These are phyloP conservation scores for Lenzites betulinus DNA, from an alignment of 768 basidiomycete genomes.

Conservation along the genomic window DNA sequence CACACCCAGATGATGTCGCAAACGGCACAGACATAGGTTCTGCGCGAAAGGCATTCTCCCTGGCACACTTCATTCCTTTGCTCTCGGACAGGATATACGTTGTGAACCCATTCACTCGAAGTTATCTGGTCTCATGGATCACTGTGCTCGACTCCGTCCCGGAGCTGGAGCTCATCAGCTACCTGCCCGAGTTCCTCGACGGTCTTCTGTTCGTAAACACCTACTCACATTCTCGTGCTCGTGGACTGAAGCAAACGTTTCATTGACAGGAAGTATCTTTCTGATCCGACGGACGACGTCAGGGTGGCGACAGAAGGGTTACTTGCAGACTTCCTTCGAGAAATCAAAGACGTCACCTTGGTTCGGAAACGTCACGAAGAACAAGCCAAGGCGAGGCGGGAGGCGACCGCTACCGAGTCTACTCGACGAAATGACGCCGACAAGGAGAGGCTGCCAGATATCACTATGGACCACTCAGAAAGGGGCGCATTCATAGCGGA, in stretches of 20 bases:
- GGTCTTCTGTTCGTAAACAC: slow-evolving; percentile 72
- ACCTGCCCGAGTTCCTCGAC: slow-evolving; percentile 93
- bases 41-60: slow-evolving; percentile 82
- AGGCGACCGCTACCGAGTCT: slow-evolving; percentile 43
- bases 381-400: slow-evolving; percentile 44
- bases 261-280: slow-evolving; percentile 79
- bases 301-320: slow-evolving; percentile 88
- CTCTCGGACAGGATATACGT: slow-evolving; percentile 93
- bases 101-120: slow-evolving; percentile 92
- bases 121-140: slow-evolving; percentile 97
- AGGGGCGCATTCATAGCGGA: slow-evolving; percentile 56
- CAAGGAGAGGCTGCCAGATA: slow-evolving; percentile 59
- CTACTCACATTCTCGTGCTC: slow-evolving; percentile 3
- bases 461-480: slow-evolving; percentile 58
- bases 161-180: slow-evolving; percentile 92
- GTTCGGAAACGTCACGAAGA: slow-evolving; percentile 71
- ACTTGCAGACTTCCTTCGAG: slow-evolving; percentile 85
- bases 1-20: slow-evolving; percentile 54
- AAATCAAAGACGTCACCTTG: slow-evolving; percentile 83
- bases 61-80: slow-evolving; percentile 92
- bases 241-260: slow-evolving; percentile 12
- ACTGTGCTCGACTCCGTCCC: slow-evolving; percentile 94
- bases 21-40: slow-evolving; percentile 41
- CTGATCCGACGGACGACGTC: slow-evolving; percentile 93
- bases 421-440: slow-evolving; percentile 43